Evolutionary conservation across 768 basidiomycete species (phyloP), one percentile per base, ranked within the genome.

Genomic region (Podaxis sp.): DNA sequence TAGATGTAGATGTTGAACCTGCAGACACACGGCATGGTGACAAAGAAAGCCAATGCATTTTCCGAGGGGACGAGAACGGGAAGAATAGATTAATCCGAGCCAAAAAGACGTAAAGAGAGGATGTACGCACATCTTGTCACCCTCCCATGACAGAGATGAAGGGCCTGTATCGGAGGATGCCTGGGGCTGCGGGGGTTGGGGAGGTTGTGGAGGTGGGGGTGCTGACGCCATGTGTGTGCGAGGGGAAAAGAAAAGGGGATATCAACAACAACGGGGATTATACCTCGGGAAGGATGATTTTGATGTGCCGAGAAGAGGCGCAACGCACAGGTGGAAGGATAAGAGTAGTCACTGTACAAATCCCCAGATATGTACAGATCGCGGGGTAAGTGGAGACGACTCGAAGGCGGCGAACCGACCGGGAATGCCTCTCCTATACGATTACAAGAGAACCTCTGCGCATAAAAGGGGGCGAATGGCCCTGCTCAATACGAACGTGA

Each of bases 1-100:
- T 89, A 83, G 67, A 93, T 93, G 76, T 93, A 93, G 71, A 93
- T 91, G 76, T 93, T 92, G 74, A 93, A 93, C 91, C 91, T 93
- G 74, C 33, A 13, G 48, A 56, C 59, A 48, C 52, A 49, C 36
- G 19, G 53, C 30, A 52, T 51, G 48, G 30, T 33, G 59, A 57
- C 22, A 55, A 30, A 19, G 28, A 8, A 58, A 12, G 46, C 26
- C 8, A 9, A 51, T 51, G 49, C 11, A 28, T 46, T 46, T 46
- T 51, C 49, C 49, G 49, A 51, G 49, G 49, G 13, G 19, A 36
- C 33, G 39, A 39, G 26, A 42, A 52, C 24, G 48, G 33, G 39
- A 44, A 52, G 33, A 49, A 22, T 36, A 54, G 15, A 49, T 67
- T 52, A 64, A 57, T 42, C 51, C 39, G 44, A 52, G 44, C 12